Conservation (phyloP, 177 flowering plant species). For the Telopea speciosissima region DNA sequence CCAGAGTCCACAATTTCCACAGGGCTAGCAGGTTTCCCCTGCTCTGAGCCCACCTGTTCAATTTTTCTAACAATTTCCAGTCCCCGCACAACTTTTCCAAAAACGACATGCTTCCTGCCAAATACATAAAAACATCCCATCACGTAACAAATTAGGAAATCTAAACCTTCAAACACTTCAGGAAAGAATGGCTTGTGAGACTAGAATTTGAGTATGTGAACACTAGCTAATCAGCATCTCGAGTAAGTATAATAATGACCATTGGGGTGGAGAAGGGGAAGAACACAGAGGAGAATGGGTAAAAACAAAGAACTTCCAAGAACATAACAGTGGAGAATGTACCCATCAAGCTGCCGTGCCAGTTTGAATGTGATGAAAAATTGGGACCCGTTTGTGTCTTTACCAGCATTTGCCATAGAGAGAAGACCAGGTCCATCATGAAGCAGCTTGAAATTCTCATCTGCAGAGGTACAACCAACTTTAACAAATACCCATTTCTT, state of each 20-base stretch:
- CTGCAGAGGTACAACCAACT: constrained; percentile 31
- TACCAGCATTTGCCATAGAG: constrained; percentile 96
- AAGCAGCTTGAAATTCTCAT: constrained; percentile 73
- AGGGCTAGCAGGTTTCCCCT: constrained; percentile 46
- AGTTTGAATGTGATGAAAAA: constrained; percentile 84
- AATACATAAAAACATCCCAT: neutral
- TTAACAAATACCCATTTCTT: neutral
- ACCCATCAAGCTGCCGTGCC: constrained; percentile 91
- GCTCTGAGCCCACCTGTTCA: constrained; percentile 57
- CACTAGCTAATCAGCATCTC: too few species aligned
- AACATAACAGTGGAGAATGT: constrained; percentile 9
- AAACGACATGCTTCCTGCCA: constrained; percentile 93
- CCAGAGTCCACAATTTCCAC: constrained; percentile 88
- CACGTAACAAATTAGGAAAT: neutral
- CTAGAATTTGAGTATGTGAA: too few species aligned
- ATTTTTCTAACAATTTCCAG: constrained; percentile 62
- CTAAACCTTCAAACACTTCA: too few species aligned
- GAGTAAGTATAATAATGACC: too few species aligned
- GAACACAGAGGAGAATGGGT: too few species aligned
- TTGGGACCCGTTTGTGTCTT: constrained; percentile 90
- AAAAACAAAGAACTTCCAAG: neutral
- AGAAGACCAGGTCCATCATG: constrained; percentile 84
- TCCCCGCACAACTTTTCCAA: constrained; percentile 87
- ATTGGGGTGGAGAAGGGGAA: too few species aligned
- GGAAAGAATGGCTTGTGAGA: neutral